Conservation (phyloP, 202 grass and related monocot genomes). For the Brachypodium distachyon region DNA sequence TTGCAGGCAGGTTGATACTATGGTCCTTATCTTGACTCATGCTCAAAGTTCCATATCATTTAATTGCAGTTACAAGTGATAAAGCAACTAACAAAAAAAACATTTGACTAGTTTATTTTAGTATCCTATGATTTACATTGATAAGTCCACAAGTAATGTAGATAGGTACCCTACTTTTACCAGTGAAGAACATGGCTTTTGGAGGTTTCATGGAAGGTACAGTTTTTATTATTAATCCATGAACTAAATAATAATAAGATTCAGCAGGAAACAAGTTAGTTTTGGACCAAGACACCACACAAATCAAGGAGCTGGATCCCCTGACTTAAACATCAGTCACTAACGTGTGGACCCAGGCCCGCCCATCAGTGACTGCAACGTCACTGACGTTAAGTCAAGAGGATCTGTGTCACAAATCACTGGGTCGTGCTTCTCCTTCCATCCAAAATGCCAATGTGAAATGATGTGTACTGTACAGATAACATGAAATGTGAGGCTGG, state of each 20-base stretch:
- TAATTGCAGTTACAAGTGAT: not conserved
- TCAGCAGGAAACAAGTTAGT: not conserved
- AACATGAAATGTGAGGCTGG: not conserved
- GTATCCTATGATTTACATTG: not conserved
- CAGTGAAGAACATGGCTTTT: not conserved
- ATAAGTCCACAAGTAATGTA: not conserved
- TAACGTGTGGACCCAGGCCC: too few species aligned
- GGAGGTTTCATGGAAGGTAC: not conserved
- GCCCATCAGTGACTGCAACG: too few species aligned
- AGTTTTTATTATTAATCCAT: not conserved
- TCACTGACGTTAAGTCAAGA: too few species aligned
- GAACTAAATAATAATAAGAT: not conserved
- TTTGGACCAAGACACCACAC: not conserved
- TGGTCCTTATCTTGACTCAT: not conserved
- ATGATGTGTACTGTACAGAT: not conserved
- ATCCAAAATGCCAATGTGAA: constrained; percentile 3
- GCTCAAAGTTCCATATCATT: not conserved
- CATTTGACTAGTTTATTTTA: not conserved
- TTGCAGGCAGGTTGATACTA: not conserved
- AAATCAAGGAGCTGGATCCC: too few species aligned
- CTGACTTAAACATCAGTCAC: too few species aligned
- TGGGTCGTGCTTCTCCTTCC: not conserved
- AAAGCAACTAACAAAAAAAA: not conserved
- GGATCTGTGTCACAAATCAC: too few species aligned
- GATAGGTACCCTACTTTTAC: not conserved